A percentile compares a stretch with the other conserved stretches of the same genome.
phyloP scores from a whole-genome alignment of 495 filamentous ascomycete genomes.

The Articulospora tetracladia region DNA sequence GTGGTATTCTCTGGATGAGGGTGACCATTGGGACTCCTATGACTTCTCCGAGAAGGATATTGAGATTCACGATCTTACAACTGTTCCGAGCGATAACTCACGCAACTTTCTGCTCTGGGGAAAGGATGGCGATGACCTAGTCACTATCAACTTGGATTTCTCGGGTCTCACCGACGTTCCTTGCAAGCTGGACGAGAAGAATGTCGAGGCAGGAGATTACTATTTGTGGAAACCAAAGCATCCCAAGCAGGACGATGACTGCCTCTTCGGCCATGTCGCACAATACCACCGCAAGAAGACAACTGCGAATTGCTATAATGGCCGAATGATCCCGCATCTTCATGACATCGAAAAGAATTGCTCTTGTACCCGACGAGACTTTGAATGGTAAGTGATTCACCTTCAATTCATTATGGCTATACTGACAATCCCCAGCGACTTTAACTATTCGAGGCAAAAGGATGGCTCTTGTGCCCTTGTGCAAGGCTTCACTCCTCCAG shows the following conservation, averaged over 20 bases:
- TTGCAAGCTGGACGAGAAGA: conserved; percentile 65
- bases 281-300: conserved; percentile 87
- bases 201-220: conserved; percentile 63
- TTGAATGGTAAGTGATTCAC: conserved; percentile 74
- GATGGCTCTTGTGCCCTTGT: conserved; percentile 77
- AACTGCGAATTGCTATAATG: conserved; percentile 73
- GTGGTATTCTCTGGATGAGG: conserved; percentile 76
- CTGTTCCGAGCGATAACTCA: conserved; percentile 82
- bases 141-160: conserved; percentile 86
- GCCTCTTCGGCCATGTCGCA: conserved; percentile 87
- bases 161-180: conserved; percentile 62
- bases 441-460: conserved; percentile 77
- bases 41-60: conserved; percentile 68
- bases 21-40: conserved; percentile 69
- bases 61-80: conserved; percentile 71
- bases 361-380: conserved; percentile 78
- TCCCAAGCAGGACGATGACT: conserved; percentile 68
- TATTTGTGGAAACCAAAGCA: conserved; percentile 80
- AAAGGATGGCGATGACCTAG: conserved; percentile 42
- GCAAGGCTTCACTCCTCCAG: conserved; percentile 59
- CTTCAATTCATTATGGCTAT: not conserved
- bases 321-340: conserved; percentile 58
- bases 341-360: conserved; percentile 71
- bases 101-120: conserved; percentile 91
- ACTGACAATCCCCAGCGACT: conserved; percentile 60